A percentile compares a stretch with the other conserved stretches of the same genome.
phyloP scores from a whole-genome alignment of 2,329 filamentous ascomycete species.

The Hymenoscyphus fructigenus region DNA sequence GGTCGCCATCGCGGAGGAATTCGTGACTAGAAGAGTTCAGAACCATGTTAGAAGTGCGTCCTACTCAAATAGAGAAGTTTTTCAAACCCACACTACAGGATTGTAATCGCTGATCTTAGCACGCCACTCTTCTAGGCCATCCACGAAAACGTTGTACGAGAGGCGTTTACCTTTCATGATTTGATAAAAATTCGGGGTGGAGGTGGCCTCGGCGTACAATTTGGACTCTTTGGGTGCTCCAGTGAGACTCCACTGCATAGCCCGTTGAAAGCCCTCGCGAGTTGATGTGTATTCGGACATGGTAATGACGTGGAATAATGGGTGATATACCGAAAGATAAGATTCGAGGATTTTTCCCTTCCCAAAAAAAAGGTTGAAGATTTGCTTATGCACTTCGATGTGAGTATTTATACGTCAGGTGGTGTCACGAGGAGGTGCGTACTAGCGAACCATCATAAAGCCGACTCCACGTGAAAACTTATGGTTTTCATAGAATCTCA shows the following conservation, averaged over 20 bases:
- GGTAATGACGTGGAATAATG: not conserved
- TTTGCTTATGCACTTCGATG: no score
- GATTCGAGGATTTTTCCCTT: no score
- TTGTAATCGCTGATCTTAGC: not conserved
- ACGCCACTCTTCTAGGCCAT: not conserved
- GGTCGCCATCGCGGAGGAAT: not conserved
- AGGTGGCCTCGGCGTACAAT: not conserved
- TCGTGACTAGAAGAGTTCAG: not conserved
- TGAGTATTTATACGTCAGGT: no score
- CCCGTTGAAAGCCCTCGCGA: not conserved
- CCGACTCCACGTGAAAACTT: no score
- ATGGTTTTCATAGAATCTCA: no score
- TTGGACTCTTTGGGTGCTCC: not conserved
- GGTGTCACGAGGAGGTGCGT: no score
- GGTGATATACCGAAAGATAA: no score
- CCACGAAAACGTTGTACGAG: not conserved
- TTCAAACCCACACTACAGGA: not conserved
- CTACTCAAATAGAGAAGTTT: no score
- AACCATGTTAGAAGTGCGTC: no score
- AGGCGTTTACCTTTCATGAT: not conserved
- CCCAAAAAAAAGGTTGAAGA: no score
- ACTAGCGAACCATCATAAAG: no score
- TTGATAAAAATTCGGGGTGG: not conserved
- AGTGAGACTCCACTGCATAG: not conserved
- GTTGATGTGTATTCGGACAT: not conserved